Base-by-base conservation (phyloP, 2,329 filamentous ascomycete genomes). In the Thielaviopsis cerberus region DNA sequence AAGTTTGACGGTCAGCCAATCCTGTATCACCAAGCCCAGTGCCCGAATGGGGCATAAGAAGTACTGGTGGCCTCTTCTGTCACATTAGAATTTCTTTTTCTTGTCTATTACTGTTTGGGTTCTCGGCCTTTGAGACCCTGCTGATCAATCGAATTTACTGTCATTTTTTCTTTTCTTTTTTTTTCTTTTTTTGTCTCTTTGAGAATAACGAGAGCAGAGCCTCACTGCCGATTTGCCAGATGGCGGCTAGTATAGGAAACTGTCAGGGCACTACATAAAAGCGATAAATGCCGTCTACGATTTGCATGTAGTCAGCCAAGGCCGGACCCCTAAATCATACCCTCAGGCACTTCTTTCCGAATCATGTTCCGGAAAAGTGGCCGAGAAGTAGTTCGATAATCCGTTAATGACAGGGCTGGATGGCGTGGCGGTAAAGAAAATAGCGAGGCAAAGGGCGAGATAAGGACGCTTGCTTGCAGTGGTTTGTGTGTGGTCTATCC, bases 301-400 rank as follows among this genome's bases (percentile, higher is more conserved):
- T n/a, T n/a, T n/a, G n/a, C n/a, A n/a, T n/a, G n/a, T 6, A 37
- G 10, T 3, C 11, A 13, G 10, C 30, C 30, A 37, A 13, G 10
- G 17, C 17, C 10, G 10, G 30, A 37, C n/a, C n/a, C 11, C 10
- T 13, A 37, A 37, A 37, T 37, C 30, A 37, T 15, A 37, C 30
- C 30, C 30, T 37, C 30, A 13, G 30, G 30, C 30, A 37, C 30
- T n/a, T 15, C 30, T 37, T 37, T 37, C 30, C 30, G 30, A 8
- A 37, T 13, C 25, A 27, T 30, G 34, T 23, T 55, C 27, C 37
- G 23, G 10, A 23, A 41, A 22, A 26, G 22, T 48, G 54, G 22
- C 37, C 30, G 37, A 37, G 13, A 23, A 23, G 25, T 57, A 26
- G 55, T 57, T 41, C 50, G 55, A 57, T 57, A 34, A 51, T 57